Percentiles rank a stretch among this genome's conserved stretches.
phyloP scores from a whole-genome alignment of 176 grass and related monocot species.

The Cenchrus americanus region DNA sequence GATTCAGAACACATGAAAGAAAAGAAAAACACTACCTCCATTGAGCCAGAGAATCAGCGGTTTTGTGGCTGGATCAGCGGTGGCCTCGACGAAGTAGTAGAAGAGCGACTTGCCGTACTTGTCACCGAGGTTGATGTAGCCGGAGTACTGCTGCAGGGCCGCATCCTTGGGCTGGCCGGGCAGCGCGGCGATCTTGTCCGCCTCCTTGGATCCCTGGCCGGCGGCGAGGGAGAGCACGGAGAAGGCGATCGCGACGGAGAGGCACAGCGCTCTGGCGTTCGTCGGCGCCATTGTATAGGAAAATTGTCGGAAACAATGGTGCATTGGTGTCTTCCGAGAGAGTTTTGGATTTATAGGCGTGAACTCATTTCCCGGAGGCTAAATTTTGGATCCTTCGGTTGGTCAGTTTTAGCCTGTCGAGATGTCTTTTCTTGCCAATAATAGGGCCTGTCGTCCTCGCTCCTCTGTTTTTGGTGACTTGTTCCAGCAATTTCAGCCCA shows the following conservation, averaged over 20 bases:
- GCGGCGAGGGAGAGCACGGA: constrained; percentile 30
- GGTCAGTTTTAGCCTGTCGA: background rate
- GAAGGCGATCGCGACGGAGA: constrained; percentile 41
- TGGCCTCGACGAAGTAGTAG: constrained; percentile 77
- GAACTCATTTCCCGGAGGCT: background rate
- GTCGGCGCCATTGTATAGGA: constrained; percentile 14
- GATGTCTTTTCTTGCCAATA: background rate
- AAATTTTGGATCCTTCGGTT: constrained; percentile 16
- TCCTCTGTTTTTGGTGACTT: background rate
- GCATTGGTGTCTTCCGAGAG: background rate
- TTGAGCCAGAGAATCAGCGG: constrained; percentile 77
- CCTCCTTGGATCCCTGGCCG: constrained; percentile 43
- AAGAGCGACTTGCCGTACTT: constrained; percentile 54
- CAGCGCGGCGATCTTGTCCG: constrained; percentile 54
- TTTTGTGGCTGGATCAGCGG: constrained; percentile 25
- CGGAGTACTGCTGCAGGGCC: constrained; percentile 52
- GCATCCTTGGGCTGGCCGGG: constrained; percentile 52
- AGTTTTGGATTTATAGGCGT: constrained; percentile 31
- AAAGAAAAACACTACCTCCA: constrained; percentile 38
- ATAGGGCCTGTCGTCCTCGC: constrained; percentile 9
- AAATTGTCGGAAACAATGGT: background rate
- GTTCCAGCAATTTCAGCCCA: constrained; percentile 7
- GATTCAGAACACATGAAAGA: background rate
- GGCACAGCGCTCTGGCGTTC: constrained; percentile 29
- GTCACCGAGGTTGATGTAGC: constrained; percentile 53